phyloP scores from a whole-genome alignment of 176 grass and related monocot genomes.

The Triticum turgidum region DNA sequence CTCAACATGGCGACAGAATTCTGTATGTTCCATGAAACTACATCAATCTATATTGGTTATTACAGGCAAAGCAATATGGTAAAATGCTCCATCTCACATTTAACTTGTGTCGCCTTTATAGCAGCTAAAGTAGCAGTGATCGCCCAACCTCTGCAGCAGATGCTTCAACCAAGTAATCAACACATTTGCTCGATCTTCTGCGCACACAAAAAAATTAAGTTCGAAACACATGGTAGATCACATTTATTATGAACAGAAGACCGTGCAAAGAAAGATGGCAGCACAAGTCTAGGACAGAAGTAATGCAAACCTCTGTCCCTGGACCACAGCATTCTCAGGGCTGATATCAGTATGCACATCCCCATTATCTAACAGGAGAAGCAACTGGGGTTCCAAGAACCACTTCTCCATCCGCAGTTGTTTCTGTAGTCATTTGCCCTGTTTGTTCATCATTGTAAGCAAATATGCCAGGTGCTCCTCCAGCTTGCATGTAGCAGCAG shows the following conservation, averaged over 20 bases:
- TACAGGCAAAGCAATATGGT: too few relatives aligned
- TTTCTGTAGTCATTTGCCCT: constrained; percentile 48
- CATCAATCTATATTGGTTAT: too few relatives aligned
- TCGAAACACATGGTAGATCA: background rate
- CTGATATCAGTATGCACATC: constrained; percentile 79
- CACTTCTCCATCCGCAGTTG: constrained; percentile 64
- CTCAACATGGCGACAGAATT: too few relatives aligned
- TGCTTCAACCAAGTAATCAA: too few relatives aligned
- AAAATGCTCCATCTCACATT: too few relatives aligned
- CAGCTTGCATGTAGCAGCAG: constrained; percentile 48
- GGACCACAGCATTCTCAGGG: constrained; percentile 73
- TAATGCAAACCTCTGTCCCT: constrained; percentile 66
- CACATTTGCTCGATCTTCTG: constrained; percentile 68
- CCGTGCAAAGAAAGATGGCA: background rate
- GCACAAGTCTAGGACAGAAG: background rate
- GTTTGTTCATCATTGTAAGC: constrained; percentile 56
- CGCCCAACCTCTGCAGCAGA: too few relatives aligned
- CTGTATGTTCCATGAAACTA: too few relatives aligned
- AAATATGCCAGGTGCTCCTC: constrained; percentile 57
- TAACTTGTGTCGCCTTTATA: too few relatives aligned
- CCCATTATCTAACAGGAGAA: constrained; percentile 58
- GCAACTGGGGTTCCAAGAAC: constrained; percentile 77
- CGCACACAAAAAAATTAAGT: background rate
- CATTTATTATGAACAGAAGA: background rate
- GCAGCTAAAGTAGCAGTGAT: too few relatives aligned